phyloP scores from a whole-genome alignment of 345 rosid species.

The Populus tremula region DNA sequence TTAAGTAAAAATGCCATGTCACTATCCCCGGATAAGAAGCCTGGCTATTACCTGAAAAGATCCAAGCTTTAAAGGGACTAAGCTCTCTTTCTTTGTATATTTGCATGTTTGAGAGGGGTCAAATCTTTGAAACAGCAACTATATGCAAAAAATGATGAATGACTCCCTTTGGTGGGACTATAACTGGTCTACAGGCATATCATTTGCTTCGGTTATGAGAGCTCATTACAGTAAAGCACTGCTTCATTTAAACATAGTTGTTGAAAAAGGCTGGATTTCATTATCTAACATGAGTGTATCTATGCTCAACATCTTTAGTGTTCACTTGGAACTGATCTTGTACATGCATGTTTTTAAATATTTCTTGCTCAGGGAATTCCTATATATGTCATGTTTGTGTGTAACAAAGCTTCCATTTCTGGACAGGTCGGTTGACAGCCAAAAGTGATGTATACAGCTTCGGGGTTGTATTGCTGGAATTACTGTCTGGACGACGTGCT shows the following conservation, averaged over 20 bases:
- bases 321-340: not conserved
- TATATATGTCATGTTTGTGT: not conserved
- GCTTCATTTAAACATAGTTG: not conserved
- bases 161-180: not conserved
- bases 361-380: not conserved
- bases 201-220: not conserved
- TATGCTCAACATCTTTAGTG: not conserved
- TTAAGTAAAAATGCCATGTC: not conserved
- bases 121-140: not conserved
- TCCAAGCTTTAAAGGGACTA: not conserved
- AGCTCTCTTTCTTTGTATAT: not conserved
- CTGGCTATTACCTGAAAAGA: not conserved
- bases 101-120: not conserved
- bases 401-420: conserved; percentile 23
- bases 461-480: conserved; percentile 88
- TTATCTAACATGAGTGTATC: not conserved
- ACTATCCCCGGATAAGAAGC: not conserved
- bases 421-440: conserved; percentile 80
- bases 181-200: not conserved
- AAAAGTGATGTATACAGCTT: conserved; percentile 96
- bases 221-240: not conserved
- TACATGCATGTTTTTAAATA: no score
- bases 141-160: not conserved
- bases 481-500: conserved; percentile 84
- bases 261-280: not conserved